A percentile compares a stretch with the other conserved stretches of the same genome.
These are phyloP conservation scores for Bipolaris victoriae DNA, from an alignment of 2,329 filamentous ascomycete species.

Conservation along the genomic window DNA sequence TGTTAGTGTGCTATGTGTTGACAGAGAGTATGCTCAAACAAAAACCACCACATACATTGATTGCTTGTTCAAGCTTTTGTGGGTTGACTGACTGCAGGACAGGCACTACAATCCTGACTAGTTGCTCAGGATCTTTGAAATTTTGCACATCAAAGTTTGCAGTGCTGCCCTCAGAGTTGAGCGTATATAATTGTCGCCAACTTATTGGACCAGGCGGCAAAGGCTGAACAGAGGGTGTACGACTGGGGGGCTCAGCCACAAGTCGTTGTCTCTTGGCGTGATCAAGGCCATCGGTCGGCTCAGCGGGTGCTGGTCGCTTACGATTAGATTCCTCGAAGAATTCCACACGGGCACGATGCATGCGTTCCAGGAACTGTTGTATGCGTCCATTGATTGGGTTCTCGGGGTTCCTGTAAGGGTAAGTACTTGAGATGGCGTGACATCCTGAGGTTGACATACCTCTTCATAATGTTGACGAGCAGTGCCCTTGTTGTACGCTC, in stretches of 20 bases:
- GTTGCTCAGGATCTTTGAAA: constrained; percentile 72
- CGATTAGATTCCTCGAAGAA: constrained; percentile 78
- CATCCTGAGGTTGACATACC: constrained; percentile 56
- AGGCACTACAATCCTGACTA: constrained; percentile 81
- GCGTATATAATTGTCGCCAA: constrained; percentile 82
- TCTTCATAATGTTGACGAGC: constrained; percentile 80
- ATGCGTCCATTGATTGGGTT: constrained; percentile 78
- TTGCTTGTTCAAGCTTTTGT: constrained; percentile 71
- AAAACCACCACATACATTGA: constrained; percentile 65
- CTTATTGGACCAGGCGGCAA: constrained; percentile 77
- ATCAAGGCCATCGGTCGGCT: constrained; percentile 75
- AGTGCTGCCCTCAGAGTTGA: constrained; percentile 76
- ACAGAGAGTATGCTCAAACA: not conserved
- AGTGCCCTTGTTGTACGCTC: constrained; percentile 89
- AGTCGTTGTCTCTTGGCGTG: constrained; percentile 81
- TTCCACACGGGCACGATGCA: constrained; percentile 78
- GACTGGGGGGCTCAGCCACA: constrained; percentile 56
- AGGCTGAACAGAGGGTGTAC: constrained; percentile 66
- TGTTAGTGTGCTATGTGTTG: constrained; percentile 21
- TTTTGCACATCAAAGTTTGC: constrained; percentile 82
- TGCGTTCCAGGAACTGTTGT: constrained; percentile 83
- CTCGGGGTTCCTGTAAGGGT: constrained; percentile 70
- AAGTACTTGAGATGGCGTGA: constrained; percentile 6
- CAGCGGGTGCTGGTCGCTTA: constrained; percentile 75
- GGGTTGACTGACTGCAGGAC: constrained; percentile 75